phyloP scores from a whole-genome alignment of 2,329 filamentous ascomycete species.

The Daldinia sp. region DNA sequence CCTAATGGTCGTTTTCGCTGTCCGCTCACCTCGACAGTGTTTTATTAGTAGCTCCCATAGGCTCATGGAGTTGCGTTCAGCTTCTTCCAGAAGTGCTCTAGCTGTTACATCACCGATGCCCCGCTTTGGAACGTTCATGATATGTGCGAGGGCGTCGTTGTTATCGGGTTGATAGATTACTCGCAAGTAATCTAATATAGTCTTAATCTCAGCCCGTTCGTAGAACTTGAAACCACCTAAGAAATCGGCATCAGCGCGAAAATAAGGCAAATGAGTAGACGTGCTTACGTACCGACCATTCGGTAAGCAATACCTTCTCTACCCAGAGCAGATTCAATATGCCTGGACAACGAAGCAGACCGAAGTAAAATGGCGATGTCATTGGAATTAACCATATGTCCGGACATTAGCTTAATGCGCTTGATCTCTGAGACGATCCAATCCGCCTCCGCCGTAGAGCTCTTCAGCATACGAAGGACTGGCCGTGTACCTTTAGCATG shows the following conservation, averaged over 20 bases:
- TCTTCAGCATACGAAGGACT: constrained; percentile 80
- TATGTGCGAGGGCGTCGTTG: constrained; percentile 84
- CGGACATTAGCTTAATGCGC: constrained; percentile 76
- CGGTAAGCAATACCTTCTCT: constrained; percentile 86
- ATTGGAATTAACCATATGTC: constrained; percentile 76
- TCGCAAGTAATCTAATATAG: constrained; percentile 87
- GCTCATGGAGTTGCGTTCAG: constrained; percentile 74
- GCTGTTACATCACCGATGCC: constrained; percentile 85
- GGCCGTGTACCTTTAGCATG: constrained; percentile 84
- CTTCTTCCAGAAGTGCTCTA: constrained; percentile 79
- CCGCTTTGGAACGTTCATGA: constrained; percentile 86
- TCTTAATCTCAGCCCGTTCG: constrained; percentile 88
- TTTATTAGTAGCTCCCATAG: constrained; percentile 79
- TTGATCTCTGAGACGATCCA: constrained; percentile 92
- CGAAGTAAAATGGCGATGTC: constrained; percentile 91
- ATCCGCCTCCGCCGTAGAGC: constrained; percentile 78
- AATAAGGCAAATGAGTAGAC: neutral
- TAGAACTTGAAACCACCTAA: constrained; percentile 84
- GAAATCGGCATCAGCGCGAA: constrained; percentile 18
- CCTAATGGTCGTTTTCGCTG: constrained; percentile 62
- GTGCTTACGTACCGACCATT: constrained; percentile 76
- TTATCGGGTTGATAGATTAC: constrained; percentile 87
- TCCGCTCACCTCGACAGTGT: constrained; percentile 64
- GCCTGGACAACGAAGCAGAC: constrained; percentile 82
- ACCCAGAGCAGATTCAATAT: constrained; percentile 86